These are phyloP conservation scores for Leishmania tropica DNA, from an alignment of 208 protist genomes.

Conservation along the genomic window DNA sequence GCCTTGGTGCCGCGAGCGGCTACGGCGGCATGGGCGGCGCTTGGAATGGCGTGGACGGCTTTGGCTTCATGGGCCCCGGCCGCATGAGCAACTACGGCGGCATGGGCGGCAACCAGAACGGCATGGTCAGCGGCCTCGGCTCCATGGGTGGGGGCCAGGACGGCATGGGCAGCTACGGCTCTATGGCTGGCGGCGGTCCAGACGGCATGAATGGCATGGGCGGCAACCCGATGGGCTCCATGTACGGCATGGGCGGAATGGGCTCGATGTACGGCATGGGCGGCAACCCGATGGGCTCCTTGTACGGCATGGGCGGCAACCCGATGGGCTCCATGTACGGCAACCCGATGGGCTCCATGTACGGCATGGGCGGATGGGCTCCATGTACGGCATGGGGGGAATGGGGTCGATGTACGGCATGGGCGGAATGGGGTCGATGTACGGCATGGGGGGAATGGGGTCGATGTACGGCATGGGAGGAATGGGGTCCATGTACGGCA, in stretches of 20 bases:
- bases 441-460: slow-evolving; percentile 24
- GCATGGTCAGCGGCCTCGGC: slow-evolving; percentile 17
- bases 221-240: slow-evolving; percentile 12
- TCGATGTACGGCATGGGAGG: slow-evolving; percentile 12
- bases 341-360: slow-evolving; percentile 11
- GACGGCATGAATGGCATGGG: slow-evolving; percentile 20
- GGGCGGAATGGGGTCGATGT: slow-evolving; percentile 10
- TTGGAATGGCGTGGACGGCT: too few relatives aligned
- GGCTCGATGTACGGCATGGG: slow-evolving; percentile 40
- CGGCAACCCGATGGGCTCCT: slow-evolving; percentile 22
- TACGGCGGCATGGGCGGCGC: slow-evolving; percentile 2
- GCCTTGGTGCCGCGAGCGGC: background rate
- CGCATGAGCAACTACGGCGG: too few relatives aligned
- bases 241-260: slow-evolving; percentile 34
- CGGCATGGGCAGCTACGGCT: slow-evolving; percentile 18
- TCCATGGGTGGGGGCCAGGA: background rate
- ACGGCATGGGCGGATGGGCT: slow-evolving; percentile 27
- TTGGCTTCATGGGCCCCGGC: too few relatives aligned
- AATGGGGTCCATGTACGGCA: slow-evolving; percentile 31
- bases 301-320: slow-evolving; percentile 34
- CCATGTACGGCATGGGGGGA: slow-evolving; percentile 11
- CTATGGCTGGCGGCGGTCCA: slow-evolving; percentile 23
- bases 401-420: slow-evolving; percentile 29
- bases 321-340: too few relatives aligned
- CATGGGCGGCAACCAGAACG: slow-evolving; percentile 5